Conservation (phyloP, 306 rosid genomes). For the Quercus engelmannii region DNA sequence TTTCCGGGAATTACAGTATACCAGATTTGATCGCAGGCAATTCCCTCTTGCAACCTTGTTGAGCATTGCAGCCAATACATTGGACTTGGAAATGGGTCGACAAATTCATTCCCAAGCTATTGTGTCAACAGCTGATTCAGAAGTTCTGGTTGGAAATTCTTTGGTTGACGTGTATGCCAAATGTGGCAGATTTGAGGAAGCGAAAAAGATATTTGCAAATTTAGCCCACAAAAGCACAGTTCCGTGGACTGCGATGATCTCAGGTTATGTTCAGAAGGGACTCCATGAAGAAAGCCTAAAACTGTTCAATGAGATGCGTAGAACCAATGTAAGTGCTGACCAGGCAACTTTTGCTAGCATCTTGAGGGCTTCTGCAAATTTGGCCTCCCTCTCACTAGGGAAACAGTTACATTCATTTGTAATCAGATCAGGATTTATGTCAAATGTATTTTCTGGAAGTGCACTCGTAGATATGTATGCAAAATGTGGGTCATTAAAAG, state of each 20-base stretch:
- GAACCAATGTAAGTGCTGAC: slow-evolving; percentile 47
- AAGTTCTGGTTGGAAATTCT: slow-evolving; percentile 65
- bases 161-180: slow-evolving; percentile 94
- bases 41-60: slow-evolving; percentile 75
- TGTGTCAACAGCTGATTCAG: slow-evolving; percentile 47
- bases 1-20: slow-evolving; percentile 50
- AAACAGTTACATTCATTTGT: slow-evolving; percentile 66
- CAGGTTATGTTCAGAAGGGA: slow-evolving; percentile 70
- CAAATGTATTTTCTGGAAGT: slow-evolving; percentile 81
- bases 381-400: slow-evolving; percentile 68
- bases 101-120: slow-evolving; percentile 75
- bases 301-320: slow-evolving; percentile 61
- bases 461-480: slow-evolving; percentile 94
- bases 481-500: slow-evolving; percentile 80
- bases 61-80: slow-evolving; percentile 69
- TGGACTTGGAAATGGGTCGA: slow-evolving; percentile 63
- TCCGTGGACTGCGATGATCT: slow-evolving; percentile 90
- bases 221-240: slow-evolving; percentile 58
- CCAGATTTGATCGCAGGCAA: slow-evolving; percentile 59
- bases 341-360: slow-evolving; percentile 78
- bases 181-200: slow-evolving; percentile 67
- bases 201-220: slow-evolving; percentile 51
- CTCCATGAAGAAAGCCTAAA: slow-evolving; percentile 61
- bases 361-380: slow-evolving; percentile 66
- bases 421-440: slow-evolving; percentile 57